phyloP scores from a whole-genome alignment of 768 basidiomycete genomes.

The Amanita pallidorosea region DNA sequence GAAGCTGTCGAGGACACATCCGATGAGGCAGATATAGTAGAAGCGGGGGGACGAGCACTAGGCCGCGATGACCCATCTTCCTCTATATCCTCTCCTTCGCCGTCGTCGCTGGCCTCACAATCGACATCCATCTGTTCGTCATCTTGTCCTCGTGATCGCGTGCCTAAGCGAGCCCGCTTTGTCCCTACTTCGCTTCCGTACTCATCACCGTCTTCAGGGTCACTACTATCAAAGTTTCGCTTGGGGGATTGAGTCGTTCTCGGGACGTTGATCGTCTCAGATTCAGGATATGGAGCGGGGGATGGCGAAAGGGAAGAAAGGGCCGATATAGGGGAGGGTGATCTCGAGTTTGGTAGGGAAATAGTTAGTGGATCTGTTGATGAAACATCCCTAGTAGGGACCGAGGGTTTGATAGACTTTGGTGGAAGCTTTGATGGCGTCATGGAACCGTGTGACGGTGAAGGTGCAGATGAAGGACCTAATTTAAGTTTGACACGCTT shows the following conservation, averaged over 20 bases:
- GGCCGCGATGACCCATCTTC: constrained; percentile 9
- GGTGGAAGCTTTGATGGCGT: constrained; percentile 4
- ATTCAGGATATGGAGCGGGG: constrained; percentile 5
- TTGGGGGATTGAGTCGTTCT: constrained; percentile 5
- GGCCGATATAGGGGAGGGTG: constrained; percentile 7
- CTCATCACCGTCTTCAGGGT: constrained; percentile 4
- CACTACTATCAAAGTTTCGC: constrained; percentile 4
- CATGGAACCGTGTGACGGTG: constrained; percentile 3
- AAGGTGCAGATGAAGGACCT: constrained; percentile 13
- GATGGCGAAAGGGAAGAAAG: constrained; percentile 7
- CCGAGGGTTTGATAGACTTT: constrained; percentile 8
- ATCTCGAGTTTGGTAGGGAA: constrained; percentile 9
- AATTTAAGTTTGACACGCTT: constrained; percentile 23
- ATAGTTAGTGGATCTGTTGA: constrained; percentile 3
- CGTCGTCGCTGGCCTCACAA: constrained; percentile 7
- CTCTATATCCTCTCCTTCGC: constrained; percentile 9
- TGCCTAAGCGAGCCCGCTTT: constrained; percentile 2
- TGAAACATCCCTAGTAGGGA: constrained; percentile 3
- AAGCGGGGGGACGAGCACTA: constrained; percentile 8
- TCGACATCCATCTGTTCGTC: constrained; percentile 10
- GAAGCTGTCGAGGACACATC: constrained; percentile 11
- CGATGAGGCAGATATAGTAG: constrained; percentile 9
- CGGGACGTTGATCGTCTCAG: neutral
- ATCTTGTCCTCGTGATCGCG: neutral
- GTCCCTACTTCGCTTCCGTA: constrained; percentile 5